Evolutionary conservation across 495 filamentous ascomycete species (phyloP).

Genomic region (Penicillium parvum): DNA sequence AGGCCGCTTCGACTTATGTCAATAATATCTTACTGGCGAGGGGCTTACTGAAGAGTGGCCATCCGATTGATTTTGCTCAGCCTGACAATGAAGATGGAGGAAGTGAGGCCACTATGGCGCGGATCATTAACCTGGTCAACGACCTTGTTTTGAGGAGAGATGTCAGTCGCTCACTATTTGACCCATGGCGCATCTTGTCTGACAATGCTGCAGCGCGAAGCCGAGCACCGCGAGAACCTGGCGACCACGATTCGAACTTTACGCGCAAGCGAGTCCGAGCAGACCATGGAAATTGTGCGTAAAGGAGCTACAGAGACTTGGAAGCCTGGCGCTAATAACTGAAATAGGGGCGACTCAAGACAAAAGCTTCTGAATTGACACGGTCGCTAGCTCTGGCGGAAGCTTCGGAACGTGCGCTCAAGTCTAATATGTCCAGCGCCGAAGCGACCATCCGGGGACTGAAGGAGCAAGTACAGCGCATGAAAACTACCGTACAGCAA

Average conservation of each 20-base stretch:
- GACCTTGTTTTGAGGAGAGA: conserved; percentile 83
- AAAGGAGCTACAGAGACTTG: not conserved
- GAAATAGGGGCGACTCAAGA: conserved; percentile 54
- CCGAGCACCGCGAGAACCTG: conserved; percentile 75
- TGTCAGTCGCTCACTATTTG: conserved; percentile 45
- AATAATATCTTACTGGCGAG: conserved; percentile 92
- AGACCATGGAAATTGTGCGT: conserved; percentile 55
- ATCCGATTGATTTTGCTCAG: conserved; percentile 77
- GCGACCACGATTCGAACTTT: conserved; percentile 74
- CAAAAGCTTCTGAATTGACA: conserved; percentile 65
- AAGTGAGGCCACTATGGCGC: conserved; percentile 67
- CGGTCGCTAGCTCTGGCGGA: conserved; percentile 72
- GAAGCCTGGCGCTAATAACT: conserved; percentile 11
- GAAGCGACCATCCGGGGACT: conserved; percentile 65
- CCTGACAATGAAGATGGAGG: conserved; percentile 64
- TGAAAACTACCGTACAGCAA: conserved; percentile 73
- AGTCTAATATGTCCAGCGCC: conserved; percentile 61
- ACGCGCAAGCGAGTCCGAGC: conserved; percentile 64
- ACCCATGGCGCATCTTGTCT: conserved; percentile 7
- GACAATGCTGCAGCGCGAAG: conserved; percentile 63
- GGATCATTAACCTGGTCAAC: conserved; percentile 87
- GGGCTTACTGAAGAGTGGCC: conserved; percentile 79
- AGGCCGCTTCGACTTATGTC: conserved; percentile 88
- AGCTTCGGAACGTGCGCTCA: conserved; percentile 65
- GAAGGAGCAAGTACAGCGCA: conserved; percentile 73